Conservation (phyloP, 2,329 filamentous ascomycete genomes). For the Tolypocladium pustulatum region DNA sequence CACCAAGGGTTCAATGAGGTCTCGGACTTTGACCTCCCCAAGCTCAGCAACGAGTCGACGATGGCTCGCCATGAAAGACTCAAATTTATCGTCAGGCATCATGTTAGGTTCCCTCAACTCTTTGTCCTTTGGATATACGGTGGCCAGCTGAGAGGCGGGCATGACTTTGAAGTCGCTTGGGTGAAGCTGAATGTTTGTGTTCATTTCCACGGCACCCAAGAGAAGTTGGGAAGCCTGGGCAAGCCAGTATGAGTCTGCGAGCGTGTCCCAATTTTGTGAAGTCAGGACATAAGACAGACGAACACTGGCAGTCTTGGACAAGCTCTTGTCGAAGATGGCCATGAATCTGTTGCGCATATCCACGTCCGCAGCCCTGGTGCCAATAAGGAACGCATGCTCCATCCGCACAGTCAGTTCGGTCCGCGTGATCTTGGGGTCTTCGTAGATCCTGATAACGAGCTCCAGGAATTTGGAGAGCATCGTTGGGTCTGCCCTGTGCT, state of each 20-base stretch:
- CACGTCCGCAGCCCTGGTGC: conserved; percentile 83
- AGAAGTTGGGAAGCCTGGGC: conserved; percentile 90
- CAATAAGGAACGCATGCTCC: conserved; percentile 96
- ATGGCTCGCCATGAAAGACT: conserved; percentile 67
- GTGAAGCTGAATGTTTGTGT: conserved; percentile 66
- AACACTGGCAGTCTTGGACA: conserved; percentile 85
- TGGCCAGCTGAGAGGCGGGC: conserved; percentile 62
- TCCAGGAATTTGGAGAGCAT: conserved; percentile 90
- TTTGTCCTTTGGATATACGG: conserved; percentile 65
- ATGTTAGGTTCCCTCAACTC: conserved; percentile 53
- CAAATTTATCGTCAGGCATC: conserved; percentile 75
- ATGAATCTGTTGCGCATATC: conserved; percentile 97
- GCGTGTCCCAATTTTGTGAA: conserved; percentile 92
- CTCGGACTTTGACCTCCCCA: conserved; percentile 75
- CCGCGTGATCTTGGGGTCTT: conserved; percentile 88
- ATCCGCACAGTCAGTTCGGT: conserved; percentile 94
- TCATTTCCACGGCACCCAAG: conserved; percentile 82
- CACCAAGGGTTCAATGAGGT: conserved; percentile 79
- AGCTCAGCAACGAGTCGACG: conserved; percentile 76
- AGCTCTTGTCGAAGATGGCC: conserved; percentile 86
- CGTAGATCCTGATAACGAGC: conserved; percentile 94
- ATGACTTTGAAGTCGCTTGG: conserved; percentile 74
- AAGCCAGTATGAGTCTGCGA: conserved; percentile 93
- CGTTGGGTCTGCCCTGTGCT: conserved; percentile 70
- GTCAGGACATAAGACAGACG: conserved; percentile 82